Conservation (phyloP, 805 yeast species). For the Scheffersomyces coipomensis region DNA sequence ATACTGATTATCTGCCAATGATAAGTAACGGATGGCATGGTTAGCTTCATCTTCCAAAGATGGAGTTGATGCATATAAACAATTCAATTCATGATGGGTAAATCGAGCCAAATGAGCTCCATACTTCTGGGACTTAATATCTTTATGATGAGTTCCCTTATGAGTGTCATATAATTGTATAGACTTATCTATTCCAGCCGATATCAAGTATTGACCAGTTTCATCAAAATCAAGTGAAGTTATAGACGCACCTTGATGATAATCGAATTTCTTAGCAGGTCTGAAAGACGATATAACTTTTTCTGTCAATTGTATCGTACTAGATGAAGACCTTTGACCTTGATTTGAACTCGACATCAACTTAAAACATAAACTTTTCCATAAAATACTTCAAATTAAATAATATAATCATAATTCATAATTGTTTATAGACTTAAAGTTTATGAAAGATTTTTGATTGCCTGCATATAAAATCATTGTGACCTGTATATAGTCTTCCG, state of each 20-base stretch:
- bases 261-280: slow-evolving; percentile 49
- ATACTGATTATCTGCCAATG: slow-evolving; percentile 74
- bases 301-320: slow-evolving; percentile 25
- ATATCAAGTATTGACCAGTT: slow-evolving; percentile 71
- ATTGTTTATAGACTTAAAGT: too few relatives aligned
- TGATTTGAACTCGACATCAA: too few relatives aligned
- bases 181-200: slow-evolving; percentile 78
- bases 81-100: slow-evolving; percentile 68
- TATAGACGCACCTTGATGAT: slow-evolving; percentile 53
- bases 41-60: slow-evolving; percentile 44
- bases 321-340: slow-evolving; percentile 8
- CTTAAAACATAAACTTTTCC: too few relatives aligned
- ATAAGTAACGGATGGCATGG: slow-evolving; percentile 71
- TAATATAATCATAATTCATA: too few relatives aligned
- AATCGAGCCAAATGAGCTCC: slow-evolving; percentile 88
- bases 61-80: slow-evolving; percentile 80
- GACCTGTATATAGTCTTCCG: too few relatives aligned
- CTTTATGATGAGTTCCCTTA: slow-evolving; percentile 65
- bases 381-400: too few relatives aligned
- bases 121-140: slow-evolving; percentile 82
- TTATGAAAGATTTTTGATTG: too few relatives aligned
- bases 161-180: slow-evolving; percentile 78
- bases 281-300: slow-evolving; percentile 24
- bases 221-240: slow-evolving; percentile 81
- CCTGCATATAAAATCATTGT: too few relatives aligned